phyloP scores from a whole-genome alignment of 805 yeast genomes.

The Clavispora vitiphila region DNA sequence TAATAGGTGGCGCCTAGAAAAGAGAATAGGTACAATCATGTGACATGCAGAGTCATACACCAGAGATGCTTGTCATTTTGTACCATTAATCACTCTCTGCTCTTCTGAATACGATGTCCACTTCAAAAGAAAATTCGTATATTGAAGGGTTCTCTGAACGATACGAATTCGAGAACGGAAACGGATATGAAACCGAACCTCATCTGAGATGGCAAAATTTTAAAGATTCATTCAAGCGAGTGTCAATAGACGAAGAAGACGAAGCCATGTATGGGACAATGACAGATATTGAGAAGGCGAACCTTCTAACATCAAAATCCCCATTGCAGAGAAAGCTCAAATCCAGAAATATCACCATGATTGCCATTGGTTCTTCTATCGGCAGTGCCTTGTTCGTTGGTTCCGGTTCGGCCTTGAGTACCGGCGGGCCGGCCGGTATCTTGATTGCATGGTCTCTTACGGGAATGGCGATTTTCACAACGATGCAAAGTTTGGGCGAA shows the following conservation, averaged over 20 bases:
- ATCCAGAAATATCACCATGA: conserved; percentile 60
- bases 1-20: not conserved
- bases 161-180: not conserved
- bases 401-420: conserved; percentile 62
- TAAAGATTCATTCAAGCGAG: conserved; percentile 46
- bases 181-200: not conserved
- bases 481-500: conserved; percentile 15
- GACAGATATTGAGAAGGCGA: conserved; percentile 37
- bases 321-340: conserved; percentile 42
- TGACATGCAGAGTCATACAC: not conserved
- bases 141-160: not conserved
- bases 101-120: not conserved
- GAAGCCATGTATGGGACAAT: conserved; percentile 12
- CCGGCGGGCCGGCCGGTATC: conserved; percentile 65
- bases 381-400: conserved; percentile 79
- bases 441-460: conserved; percentile 63
- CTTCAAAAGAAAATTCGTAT: not conserved
- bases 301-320: conserved; percentile 35
- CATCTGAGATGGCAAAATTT: conserved; percentile 37
- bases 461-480: conserved; percentile 60
- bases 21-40: not conserved
- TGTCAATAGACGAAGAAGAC: conserved; percentile 22
- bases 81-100: not conserved
- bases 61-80: not conserved
- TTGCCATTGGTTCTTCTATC: conserved; percentile 77